A percentile compares a stretch with the other conserved stretches of the same genome.
Evolutionary conservation across 2,329 filamentous ascomycete species (phyloP).

Genomic region (Cyanodermella asteris): DNA sequence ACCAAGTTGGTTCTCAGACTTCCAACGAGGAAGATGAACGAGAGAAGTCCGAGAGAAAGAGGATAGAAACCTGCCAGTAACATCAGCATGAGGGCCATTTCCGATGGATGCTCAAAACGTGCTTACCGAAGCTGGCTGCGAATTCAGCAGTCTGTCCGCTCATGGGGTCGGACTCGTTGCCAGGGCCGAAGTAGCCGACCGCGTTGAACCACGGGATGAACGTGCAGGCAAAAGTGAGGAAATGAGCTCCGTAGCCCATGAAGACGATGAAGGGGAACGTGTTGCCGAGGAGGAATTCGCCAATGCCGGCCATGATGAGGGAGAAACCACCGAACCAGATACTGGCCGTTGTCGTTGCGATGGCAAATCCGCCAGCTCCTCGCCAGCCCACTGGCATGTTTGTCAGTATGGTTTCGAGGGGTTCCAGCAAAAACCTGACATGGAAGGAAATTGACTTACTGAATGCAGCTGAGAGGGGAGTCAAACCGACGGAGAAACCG

Average conservation of each 20-base stretch:
- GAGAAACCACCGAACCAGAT: constrained; percentile 33
- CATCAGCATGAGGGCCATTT: too few species aligned
- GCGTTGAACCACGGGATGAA: too few species aligned
- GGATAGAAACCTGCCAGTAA: too few species aligned
- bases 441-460: too few species aligned
- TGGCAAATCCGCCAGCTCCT: constrained; percentile 25
- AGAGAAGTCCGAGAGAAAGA: too few species aligned
- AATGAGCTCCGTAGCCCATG: constrained; percentile 18
- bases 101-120: too few species aligned
- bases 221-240: constrained; percentile 5
- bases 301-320: constrained; percentile 28
- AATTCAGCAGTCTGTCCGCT: too few species aligned
- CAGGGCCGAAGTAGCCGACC: too few species aligned
- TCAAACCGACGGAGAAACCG: constrained; percentile 28
- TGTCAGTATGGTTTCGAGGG: constrained; percentile 28
- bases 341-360: constrained; percentile 13
- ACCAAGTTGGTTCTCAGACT: too few species aligned
- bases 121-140: constrained; percentile 32
- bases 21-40: too few species aligned
- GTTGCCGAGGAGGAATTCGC: constrained; percentile 37
- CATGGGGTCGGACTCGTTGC: too few species aligned
- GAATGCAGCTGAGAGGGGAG: constrained; percentile 6
- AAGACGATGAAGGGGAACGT: constrained; percentile 39
- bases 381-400: constrained; percentile 35
- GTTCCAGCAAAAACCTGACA: too few species aligned